Evolutionary conservation across 1,284 basidiomycete genomes (phyloP).

Genomic region (Malassezia arunalokei): DNA sequence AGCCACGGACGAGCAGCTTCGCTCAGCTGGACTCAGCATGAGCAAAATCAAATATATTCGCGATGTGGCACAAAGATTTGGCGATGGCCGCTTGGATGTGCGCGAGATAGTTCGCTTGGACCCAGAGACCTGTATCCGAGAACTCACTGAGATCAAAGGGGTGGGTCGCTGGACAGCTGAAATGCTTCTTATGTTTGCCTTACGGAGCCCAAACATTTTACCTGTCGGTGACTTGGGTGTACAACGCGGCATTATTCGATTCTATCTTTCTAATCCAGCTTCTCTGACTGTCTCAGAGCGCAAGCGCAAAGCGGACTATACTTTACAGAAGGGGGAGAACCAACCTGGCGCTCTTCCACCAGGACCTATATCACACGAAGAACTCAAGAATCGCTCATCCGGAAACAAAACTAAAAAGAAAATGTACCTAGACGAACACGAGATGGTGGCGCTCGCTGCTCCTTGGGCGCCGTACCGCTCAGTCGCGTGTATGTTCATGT

Average conservation of each 20-base stretch:
- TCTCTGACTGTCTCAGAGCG: conserved; percentile 24
- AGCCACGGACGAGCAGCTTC: conserved; percentile 25
- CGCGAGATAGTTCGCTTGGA: conserved; percentile 26
- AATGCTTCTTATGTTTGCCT: conserved; percentile 44
- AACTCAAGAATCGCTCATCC: conserved; percentile 23
- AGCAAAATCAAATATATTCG: conserved; percentile 40
- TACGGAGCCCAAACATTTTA: conserved; percentile 36
- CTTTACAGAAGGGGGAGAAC: neutral
- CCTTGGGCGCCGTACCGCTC: conserved; percentile 36
- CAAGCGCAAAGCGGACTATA: conserved; percentile 20
- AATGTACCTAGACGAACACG: conserved; percentile 33
- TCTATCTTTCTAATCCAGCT: conserved; percentile 26
- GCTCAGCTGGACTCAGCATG: conserved; percentile 34
- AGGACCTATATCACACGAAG: conserved; percentile 8
- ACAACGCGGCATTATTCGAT: conserved; percentile 38
- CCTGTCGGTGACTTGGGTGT: conserved; percentile 41
- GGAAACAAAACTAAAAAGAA: conserved; percentile 41
- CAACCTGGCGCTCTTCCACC: conserved; percentile 13
- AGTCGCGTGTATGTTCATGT: conserved; percentile 38
- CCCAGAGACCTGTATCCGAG: conserved; percentile 31
- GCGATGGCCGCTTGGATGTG: conserved; percentile 34
- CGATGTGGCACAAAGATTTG: conserved; percentile 33
- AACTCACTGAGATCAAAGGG: conserved; percentile 36
- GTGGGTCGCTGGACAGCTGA: conserved; percentile 44
- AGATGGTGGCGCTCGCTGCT: conserved; percentile 35